Conservation (phyloP, 345 rosid species). For the Conringia planisiliqua region DNA sequence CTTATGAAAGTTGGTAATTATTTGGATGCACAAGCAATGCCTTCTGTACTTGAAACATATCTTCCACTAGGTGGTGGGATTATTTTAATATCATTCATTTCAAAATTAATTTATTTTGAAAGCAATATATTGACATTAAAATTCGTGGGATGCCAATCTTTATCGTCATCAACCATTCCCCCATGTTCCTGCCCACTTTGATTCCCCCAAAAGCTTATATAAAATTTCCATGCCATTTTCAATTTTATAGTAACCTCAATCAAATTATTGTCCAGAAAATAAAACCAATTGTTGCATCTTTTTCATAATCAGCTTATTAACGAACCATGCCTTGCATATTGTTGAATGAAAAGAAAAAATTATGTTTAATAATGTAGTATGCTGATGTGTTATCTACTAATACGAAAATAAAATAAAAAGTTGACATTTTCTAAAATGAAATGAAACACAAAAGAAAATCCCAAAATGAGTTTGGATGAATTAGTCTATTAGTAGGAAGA, state of each 20-base stretch:
- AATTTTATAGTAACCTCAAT: neutral
- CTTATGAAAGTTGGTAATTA: conserved; percentile 16
- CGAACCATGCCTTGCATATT: neutral
- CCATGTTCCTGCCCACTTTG: conserved; percentile 38
- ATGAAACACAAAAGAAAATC: neutral
- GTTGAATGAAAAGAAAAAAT: neutral
- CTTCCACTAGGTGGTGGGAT: conserved; percentile 18
- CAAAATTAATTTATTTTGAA: neutral
- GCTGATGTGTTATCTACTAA: neutral
- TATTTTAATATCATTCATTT: neutral
- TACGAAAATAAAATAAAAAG: neutral
- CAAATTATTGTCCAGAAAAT: neutral
- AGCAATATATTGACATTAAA: conserved; percentile 14
- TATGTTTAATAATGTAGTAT: neutral
- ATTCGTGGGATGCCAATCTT: conserved; percentile 25
- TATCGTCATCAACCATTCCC: conserved; percentile 30
- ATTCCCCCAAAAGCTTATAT: neutral
- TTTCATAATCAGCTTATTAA: neutral
- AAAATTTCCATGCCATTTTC: neutral
- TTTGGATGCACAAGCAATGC: conserved; percentile 27
- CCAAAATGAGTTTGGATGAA: neutral
- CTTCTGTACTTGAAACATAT: conserved; percentile 19
- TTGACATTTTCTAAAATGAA: neutral
- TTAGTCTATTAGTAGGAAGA: neutral
- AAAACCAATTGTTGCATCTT: neutral